Evolutionary conservation across 148 eudicot genomes (phyloP).

Genomic region (Amaranthus palmeri): DNA sequence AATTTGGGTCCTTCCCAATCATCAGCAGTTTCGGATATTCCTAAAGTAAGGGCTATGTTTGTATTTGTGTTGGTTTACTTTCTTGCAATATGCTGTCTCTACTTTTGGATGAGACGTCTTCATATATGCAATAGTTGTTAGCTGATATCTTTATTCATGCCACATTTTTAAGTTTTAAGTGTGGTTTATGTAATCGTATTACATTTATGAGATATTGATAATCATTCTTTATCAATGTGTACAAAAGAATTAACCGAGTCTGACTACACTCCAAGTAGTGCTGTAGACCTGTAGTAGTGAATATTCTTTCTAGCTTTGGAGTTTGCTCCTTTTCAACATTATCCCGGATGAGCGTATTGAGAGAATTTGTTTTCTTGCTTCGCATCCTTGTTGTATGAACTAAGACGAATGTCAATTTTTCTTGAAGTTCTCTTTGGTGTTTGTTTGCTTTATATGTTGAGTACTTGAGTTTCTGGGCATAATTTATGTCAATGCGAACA

Average conservation of each 20-base stretch:
- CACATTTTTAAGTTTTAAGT: background rate
- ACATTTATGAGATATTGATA: background rate
- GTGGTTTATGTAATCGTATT: background rate
- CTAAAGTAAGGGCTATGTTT: conserved; percentile 15
- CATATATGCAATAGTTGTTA: background rate
- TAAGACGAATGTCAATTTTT: background rate
- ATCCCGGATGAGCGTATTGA: background rate
- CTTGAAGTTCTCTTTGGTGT: background rate
- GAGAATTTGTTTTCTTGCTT: background rate
- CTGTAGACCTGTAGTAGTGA: background rate
- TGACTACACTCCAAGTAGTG: background rate
- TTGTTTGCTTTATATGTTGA: background rate
- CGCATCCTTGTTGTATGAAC: background rate
- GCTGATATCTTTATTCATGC: background rate
- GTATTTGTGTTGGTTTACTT: background rate
- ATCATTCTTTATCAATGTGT: background rate
- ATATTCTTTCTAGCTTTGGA: conserved; percentile 2
- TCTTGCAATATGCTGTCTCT: background rate
- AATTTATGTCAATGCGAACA: background rate
- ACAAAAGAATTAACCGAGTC: background rate
- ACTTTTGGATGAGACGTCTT: background rate
- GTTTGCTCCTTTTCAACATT: background rate
- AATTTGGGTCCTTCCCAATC: conserved; percentile 20
- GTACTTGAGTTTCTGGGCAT: too few relatives aligned
- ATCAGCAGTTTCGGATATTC: conserved; percentile 15